Evolutionary conservation across 164 flowering plant genomes (phyloP), one percentile per base, ranked within the genome.

Genomic region (Warburgia ugandensis): DNA sequence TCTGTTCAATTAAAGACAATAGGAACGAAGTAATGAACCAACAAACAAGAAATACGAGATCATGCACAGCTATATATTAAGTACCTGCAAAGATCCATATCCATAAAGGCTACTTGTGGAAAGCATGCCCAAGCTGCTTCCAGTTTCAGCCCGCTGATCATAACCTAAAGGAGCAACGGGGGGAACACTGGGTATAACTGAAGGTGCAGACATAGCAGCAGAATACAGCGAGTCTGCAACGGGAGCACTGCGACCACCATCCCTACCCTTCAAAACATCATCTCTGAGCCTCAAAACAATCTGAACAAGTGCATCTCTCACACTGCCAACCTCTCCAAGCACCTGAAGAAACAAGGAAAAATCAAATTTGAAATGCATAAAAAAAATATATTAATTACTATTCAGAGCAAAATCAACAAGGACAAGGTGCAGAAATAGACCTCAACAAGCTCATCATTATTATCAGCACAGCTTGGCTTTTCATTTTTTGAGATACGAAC

Each of bases 261-360:
- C 95, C 60, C 50, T 82, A 40, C 80, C 86, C 59, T 70, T 84
- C 45, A 92, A 63, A n/a, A 61, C 86, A 75, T 86, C 89, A 64
- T 80, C 94, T 28, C 97, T 82, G 9, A 88, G 86, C 75, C 97
- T 82, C 59, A 88, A 37, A 62, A 88, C 77, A 62, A 92, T 82
- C 64, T 88, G 97, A 31, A 84, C 68, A 65, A 92, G 85, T 21
- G 95, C 96, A 71, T 88, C 95, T 71, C 95, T 86, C 30, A 92
- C 85, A 69, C 52, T 53, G 41, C 64, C 64, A 62, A 82, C 85
- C 59, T 75, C 80, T 53, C 97, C 99, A 63, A 49, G 43, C 16
- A 85, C 78, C 98, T 92, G 51, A 36, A 38, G 17, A 23, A 16
- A 23, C 22, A 51, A 11, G 22, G 13, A 29, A 42, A 42, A 42